phyloP scores from a whole-genome alignment of 805 yeast genomes.

The Cyberlindnera suaveolens region DNA sequence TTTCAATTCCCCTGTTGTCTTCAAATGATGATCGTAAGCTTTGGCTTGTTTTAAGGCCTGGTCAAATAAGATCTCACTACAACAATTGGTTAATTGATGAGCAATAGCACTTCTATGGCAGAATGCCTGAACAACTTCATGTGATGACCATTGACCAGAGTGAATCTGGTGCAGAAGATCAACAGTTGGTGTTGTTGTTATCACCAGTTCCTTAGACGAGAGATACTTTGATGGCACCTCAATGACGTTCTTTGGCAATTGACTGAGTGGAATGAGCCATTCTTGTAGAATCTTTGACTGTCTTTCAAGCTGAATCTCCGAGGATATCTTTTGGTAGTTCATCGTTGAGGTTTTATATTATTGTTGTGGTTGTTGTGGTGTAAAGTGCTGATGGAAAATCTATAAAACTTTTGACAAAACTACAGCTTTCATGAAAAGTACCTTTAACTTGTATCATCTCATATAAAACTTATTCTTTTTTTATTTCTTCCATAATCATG shows the following conservation, averaged over 20 bases:
- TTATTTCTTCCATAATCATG: too few species aligned
- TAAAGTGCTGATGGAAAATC: too few species aligned
- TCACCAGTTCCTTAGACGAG: slow-evolving; percentile 27
- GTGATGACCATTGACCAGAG: slow-evolving; percentile 28
- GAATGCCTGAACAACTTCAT: slow-evolving; percentile 45
- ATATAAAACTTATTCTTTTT: too few species aligned
- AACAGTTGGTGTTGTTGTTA: slow-evolving; percentile 30
- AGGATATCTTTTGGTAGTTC: background rate
- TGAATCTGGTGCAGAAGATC: slow-evolving; percentile 25
- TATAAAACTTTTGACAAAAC: too few species aligned
- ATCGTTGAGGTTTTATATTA: too few species aligned
- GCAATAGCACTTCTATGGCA: slow-evolving; percentile 53
- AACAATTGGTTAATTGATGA: slow-evolving; percentile 41
- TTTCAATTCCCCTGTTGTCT: slow-evolving; percentile 37
- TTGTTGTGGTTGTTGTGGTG: too few species aligned
- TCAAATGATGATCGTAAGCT: slow-evolving; percentile 43
- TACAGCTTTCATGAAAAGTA: too few species aligned
- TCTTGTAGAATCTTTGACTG: background rate
- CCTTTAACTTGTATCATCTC: too few species aligned
- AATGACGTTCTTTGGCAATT: background rate
- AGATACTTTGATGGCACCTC: background rate
- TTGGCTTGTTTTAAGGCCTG: slow-evolving; percentile 52
- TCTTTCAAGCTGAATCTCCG: background rate
- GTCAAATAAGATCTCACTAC: slow-evolving; percentile 36
- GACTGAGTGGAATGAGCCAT: background rate